These are phyloP conservation scores for Cytospora mali DNA, from an alignment of 2,329 filamentous ascomycete genomes.

Conservation along the genomic window DNA sequence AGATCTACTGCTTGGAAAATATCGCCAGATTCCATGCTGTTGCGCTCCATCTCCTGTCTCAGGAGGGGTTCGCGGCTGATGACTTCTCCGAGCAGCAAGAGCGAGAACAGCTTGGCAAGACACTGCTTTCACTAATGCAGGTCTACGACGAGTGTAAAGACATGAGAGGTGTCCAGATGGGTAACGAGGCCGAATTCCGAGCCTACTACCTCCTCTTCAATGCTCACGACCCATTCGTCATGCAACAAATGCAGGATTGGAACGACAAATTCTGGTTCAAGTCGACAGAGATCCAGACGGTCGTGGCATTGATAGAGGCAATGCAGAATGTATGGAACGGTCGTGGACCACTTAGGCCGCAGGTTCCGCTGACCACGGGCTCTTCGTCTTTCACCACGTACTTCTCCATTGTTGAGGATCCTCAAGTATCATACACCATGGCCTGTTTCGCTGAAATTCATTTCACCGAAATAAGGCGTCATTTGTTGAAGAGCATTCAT, in stretches of 20 bases:
- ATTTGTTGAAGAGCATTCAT: conserved; percentile 58
- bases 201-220: conserved; percentile 68
- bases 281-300: conserved; percentile 62
- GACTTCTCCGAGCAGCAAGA: conserved; percentile 70
- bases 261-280: conserved; percentile 56
- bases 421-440: conserved; percentile 67
- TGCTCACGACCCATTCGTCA: conserved; percentile 59
- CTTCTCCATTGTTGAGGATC: conserved; percentile 61
- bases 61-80: conserved; percentile 56
- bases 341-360: conserved; percentile 59
- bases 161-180: conserved; percentile 55
- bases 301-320: conserved; percentile 61
- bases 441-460: conserved; percentile 71
- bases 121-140: conserved; percentile 65
- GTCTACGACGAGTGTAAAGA: conserved; percentile 66
- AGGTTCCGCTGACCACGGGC: conserved; percentile 50
- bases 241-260: conserved; percentile 59
- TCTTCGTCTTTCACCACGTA: conserved; percentile 55
- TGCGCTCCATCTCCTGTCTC: conserved; percentile 64
- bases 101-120: conserved; percentile 67
- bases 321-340: conserved; percentile 60
- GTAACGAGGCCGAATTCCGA: conserved; percentile 67
- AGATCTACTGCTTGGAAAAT: conserved; percentile 66
- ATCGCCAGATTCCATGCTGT: conserved; percentile 70
- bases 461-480: conserved; percentile 62